Conservation (phyloP, 1,284 basidiomycete genomes). For the Microbotryum lychnidis-dioicae region DNA sequence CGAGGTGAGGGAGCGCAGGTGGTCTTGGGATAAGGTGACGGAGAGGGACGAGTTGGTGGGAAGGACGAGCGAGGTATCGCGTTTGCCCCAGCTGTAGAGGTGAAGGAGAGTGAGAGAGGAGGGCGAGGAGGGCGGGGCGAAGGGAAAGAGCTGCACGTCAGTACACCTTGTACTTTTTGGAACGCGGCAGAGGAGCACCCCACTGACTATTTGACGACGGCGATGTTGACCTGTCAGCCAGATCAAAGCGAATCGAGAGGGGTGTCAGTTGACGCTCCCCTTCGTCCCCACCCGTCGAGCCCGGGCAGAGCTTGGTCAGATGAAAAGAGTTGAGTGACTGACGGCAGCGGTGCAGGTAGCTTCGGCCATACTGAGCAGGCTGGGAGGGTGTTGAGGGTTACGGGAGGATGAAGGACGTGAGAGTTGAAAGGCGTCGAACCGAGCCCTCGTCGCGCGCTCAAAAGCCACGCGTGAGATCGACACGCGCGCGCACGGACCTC, state of each 20-base stretch:
- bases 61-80: conserved; percentile 87
- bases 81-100: conserved; percentile 73
- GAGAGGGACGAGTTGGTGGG: conserved; percentile 97
- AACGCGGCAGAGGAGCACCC: neutral
- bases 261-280: neutral
- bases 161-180: neutral
- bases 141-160: neutral
- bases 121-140: neutral
- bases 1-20: conserved; percentile 87
- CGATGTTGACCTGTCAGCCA: conserved; percentile 31
- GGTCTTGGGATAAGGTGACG: conserved; percentile 92
- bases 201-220: conserved; percentile 33
- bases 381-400: no score
- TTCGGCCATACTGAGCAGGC: conserved; percentile 9
- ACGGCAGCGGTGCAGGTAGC: conserved; percentile 34
- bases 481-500: no score
- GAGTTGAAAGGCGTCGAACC: no score
- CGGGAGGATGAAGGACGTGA: no score
- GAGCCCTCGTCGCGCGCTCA: no score
- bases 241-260: neutral
- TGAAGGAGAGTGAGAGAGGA: neutral
- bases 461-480: no score
- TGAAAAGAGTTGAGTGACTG: neutral
- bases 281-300: no score
- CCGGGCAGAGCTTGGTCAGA: no score